phyloP scores from a whole-genome alignment of 2,329 filamentous ascomycete species.

The Penicillium glabrum region DNA sequence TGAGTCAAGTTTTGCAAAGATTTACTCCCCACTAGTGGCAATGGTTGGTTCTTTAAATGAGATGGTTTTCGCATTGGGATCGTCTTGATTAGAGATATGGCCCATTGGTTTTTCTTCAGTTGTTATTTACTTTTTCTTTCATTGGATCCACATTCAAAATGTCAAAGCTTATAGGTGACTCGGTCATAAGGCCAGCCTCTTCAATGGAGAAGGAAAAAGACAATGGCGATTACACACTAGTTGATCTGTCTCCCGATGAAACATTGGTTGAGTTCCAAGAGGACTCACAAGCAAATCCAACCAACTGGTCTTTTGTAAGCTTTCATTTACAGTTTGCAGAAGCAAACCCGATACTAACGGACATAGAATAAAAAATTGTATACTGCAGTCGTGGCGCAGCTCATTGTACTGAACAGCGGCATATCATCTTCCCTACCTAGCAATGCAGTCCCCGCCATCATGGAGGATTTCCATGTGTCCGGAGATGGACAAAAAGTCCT shows the following conservation, averaged over 20 bases:
- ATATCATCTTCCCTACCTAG: conserved; percentile 40
- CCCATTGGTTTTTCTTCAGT: neutral
- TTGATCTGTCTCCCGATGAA: conserved; percentile 20
- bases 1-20: conserved; percentile 20
- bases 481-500: conserved; percentile 31
- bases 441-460: conserved; percentile 39
- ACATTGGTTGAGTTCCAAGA: conserved; percentile 28
- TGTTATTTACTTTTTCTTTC: neutral
- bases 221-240: conserved; percentile 19
- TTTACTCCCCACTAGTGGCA: conserved; percentile 9
- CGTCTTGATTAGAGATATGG: neutral
- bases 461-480: conserved; percentile 31
- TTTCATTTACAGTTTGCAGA: neutral
- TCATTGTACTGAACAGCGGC: conserved; percentile 39
- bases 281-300: conserved; percentile 23
- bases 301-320: conserved; percentile 30
- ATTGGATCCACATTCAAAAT: conserved; percentile 4
- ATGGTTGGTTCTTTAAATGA: conserved; percentile 16
- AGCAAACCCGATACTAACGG: neutral
- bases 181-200: neutral
- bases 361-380: conserved; percentile 29
- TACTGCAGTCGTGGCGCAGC: conserved; percentile 24
- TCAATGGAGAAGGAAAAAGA: neutral
- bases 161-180: conserved; percentile 3
- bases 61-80: neutral